Evolutionary conservation across 345 rosid species (phyloP), one percentile per base, ranked within the genome.

Genomic region (Jatropha curcas): DNA sequence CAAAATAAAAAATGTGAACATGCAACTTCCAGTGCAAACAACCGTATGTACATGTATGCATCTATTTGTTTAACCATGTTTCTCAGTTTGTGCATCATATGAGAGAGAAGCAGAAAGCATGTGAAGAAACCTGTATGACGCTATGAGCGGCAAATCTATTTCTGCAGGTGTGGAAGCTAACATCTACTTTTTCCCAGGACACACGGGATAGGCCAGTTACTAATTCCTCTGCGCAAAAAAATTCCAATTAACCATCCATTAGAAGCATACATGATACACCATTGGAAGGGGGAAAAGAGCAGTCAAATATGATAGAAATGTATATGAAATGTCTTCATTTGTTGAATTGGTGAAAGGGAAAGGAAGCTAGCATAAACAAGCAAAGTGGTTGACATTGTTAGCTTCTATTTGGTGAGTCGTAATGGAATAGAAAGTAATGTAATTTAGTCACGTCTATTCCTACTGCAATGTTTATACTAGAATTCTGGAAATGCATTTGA

Each of bases 111-210:
- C 65, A 63, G 73, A 27, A 50, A 35, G 14, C 16, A 50, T 5
- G n/a, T 74, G 68, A 57, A 77, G 61, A 48, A 35, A 95, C 99
- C 97, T 93, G 99, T 80, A 96, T 96, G 73, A 96, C 81, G 79
- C 93, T 96, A 76, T 96, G 99, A 75, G 99, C 98, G 48, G 97
- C 94, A 79, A 83, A 84, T 77, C 94, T 93, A 85, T 76, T 92
- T 82, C 89, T 84, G 81, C 97, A 81, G 77, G 82, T 76, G 74
- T 89, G 97, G 73, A 96, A 93, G 81, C 97, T 93, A 80, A 91
- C 99, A 76, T 93, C 99, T 50, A 96, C 76, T 75, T 96, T 96
- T 72, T 96, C 95, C 98, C 99, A 96, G 58, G 99, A 85, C 50
- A 96, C 90, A 27, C 84, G 85, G 59, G 98, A 93, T 65, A 96